A percentile compares a stretch with the other conserved stretches of the same genome.
phyloP scores from a whole-genome alignment of 768 basidiomycete genomes.

The Sistotremastrum niveocremeum region DNA sequence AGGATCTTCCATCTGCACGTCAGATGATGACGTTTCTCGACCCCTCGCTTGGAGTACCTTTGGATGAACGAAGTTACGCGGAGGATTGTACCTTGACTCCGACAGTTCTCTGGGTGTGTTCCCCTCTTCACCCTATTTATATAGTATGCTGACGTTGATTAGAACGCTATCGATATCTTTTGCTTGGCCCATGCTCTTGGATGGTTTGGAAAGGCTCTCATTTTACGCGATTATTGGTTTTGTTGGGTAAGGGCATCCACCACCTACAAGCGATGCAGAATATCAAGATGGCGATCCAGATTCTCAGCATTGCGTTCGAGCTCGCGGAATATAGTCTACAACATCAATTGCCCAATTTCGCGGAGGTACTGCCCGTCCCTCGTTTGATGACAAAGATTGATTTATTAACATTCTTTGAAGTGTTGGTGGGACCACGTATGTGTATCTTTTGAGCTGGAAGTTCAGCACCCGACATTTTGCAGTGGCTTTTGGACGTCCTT shows the following conservation, averaged over 20 bases:
- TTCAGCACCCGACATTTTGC: slow-evolving; percentile 1
- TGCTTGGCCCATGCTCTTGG: slow-evolving; percentile 75
- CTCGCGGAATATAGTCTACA: slow-evolving; percentile 80
- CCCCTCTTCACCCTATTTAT: background rate
- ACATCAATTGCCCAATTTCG: slow-evolving; percentile 81
- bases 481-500: slow-evolving; percentile 84
- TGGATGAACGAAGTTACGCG: slow-evolving; percentile 79
- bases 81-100: slow-evolving; percentile 61
- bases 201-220: slow-evolving; percentile 88
- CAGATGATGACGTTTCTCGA: slow-evolving; percentile 72
- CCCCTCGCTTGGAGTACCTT: slow-evolving; percentile 49
- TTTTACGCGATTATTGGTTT: slow-evolving; percentile 86
- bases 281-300: slow-evolving; percentile 27
- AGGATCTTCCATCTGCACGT: slow-evolving; percentile 66
- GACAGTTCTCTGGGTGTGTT: slow-evolving; percentile 51
- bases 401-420: slow-evolving; percentile 23
- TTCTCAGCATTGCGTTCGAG: slow-evolving; percentile 78
- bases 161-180: slow-evolving; percentile 80
- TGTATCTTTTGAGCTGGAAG: slow-evolving; percentile 7
- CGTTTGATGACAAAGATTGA: slow-evolving; percentile 11
- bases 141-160: background rate
- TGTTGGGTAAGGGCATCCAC: slow-evolving; percentile 52
- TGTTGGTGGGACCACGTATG: slow-evolving; percentile 92
- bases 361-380: slow-evolving; percentile 38
- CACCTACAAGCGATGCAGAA: background rate